Conservation (phyloP, 2,329 filamentous ascomycete genomes). For the Talaromyces sp. region DNA sequence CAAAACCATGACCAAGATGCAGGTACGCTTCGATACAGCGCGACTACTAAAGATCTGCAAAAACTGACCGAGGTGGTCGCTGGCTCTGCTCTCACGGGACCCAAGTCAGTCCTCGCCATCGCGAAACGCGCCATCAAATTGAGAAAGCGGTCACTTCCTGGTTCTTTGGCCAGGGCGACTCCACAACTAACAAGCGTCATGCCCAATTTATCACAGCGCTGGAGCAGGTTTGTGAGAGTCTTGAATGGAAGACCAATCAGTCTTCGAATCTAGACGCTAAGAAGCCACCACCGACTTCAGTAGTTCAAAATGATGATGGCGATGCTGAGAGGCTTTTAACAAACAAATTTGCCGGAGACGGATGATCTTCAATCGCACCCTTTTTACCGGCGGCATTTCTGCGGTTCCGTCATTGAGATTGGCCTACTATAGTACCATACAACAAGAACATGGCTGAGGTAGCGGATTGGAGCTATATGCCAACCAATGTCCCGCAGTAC, state of each 20-base stretch:
- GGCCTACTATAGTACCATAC: conserved; percentile 31
- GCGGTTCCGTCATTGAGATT: conserved; percentile 25
- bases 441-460: conserved; percentile 31
- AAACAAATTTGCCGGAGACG: conserved; percentile 28
- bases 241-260: conserved; percentile 26
- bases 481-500: conserved; percentile 25
- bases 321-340: conserved; percentile 21
- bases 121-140: conserved; percentile 30
- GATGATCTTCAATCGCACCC: background rate
- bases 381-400: conserved; percentile 19
- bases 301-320: conserved; percentile 20
- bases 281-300: conserved; percentile 16
- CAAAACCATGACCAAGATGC: conserved; percentile 21
- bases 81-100: conserved; percentile 26
- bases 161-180: conserved; percentile 29
- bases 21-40: conserved; percentile 25
- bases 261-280: conserved; percentile 23
- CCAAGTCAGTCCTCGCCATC: conserved; percentile 25
- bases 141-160: conserved; percentile 30
- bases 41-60: conserved; percentile 29
- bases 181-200: conserved; percentile 26
- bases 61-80: conserved; percentile 27
- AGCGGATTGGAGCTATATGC: conserved; percentile 28
- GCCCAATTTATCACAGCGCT: conserved; percentile 30
- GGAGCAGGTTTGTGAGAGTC: conserved; percentile 29